Base-by-base conservation (phyloP, 1,284 basidiomycete genomes). In the Thelephora terrestris region DNA sequence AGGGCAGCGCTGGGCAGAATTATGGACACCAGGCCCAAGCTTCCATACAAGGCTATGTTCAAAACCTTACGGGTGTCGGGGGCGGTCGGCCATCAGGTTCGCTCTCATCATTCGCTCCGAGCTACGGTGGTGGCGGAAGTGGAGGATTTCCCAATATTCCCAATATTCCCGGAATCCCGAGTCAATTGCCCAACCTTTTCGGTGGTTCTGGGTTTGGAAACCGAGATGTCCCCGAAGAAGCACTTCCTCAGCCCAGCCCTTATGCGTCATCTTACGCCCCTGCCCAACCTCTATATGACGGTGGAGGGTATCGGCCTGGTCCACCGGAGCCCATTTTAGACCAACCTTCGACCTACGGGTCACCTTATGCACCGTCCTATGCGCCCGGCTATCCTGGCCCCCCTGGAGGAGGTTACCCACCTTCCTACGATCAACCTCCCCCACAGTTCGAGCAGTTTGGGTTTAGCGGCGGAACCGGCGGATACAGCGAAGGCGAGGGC, bases 1-100 rank as follows among this genome's bases (percentile, higher is more conserved):
- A 75, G 46, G 74, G 75, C 2, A 61, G 69, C 1, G 73, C 64
- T 47, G 76, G 76, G 0, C 63, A 71, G 40, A 65, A 62, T 43
- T 66, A 76, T 39, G 81, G 71, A 4, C 56, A 68, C 12, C 65
- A 75, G 43, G 63, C 70, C 43, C 77, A 80, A 58, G 61, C 71
- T 7, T 60, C 67, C 36, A 23, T 81, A 7, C 57, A 67, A 29
- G 70, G 72, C 1, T 76, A 79, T 16, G 20, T 16, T 20, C 38
- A 20, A 40, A 40, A 24, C 52, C 62, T 71, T 34, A 63, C 64
- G 34, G 61, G 70, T 37, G 69, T 81, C 38, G 53, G 52, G 2
- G 51, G 50, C 45, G 54, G 50, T n/a, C 46, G 48, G 32, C 46
- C 50, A 14, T 46, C 53, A 37, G 47, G n/a, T 21, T 23, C 21